Evolutionary conservation across 2,329 filamentous ascomycete species (phyloP), one percentile per base, ranked within the genome.

Genomic region (Penicillium brasilianum): DNA sequence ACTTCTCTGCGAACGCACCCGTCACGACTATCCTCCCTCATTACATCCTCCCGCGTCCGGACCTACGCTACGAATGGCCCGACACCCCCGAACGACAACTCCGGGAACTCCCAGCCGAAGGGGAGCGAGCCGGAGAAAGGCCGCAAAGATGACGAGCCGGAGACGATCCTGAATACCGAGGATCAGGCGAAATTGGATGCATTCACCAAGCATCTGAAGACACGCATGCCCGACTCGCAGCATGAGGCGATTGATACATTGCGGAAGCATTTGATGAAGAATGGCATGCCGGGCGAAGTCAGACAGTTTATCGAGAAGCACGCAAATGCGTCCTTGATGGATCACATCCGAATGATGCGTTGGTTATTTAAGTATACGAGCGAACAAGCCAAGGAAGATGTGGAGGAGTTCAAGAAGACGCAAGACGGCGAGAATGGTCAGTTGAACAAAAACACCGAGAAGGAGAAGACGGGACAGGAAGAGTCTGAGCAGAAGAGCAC

Each of bases 281-380:
- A 88, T 44, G 92, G 92, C 10, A 85, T 92, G 16, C 91, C 92
- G 0, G 70, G 78, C 22, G 91, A 92, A 72, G 78, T 92, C 18
- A 84, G 85, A 57, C 84, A 89, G 65, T 83, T 90, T 55, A 84
- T 89, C 75, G 82, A 87, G 54, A 82, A 83, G 65, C 78, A 80
- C 70, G 78, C 74, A 74, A 83, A 81, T 28, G 71, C 84, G 34
- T 81, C 83, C 39, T 71, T 86, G 61, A 83, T 83, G 68, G 84
- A 83, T 11, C 85, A 87, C 18, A 85, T 89, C 43, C 88, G 87
- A 73, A 76, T 88, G 57, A 82, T 86, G 68, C 80, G 83, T 32
- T 77, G 88, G 62, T 81, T 85, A 20, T 83, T 81, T 55, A 82
- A 84, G 65, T 80, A 88, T 74, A 81, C 86, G n/a, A 77, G 81